phyloP scores from a whole-genome alignment of 2,329 filamentous ascomycete genomes.

The Didymella segeticola region DNA sequence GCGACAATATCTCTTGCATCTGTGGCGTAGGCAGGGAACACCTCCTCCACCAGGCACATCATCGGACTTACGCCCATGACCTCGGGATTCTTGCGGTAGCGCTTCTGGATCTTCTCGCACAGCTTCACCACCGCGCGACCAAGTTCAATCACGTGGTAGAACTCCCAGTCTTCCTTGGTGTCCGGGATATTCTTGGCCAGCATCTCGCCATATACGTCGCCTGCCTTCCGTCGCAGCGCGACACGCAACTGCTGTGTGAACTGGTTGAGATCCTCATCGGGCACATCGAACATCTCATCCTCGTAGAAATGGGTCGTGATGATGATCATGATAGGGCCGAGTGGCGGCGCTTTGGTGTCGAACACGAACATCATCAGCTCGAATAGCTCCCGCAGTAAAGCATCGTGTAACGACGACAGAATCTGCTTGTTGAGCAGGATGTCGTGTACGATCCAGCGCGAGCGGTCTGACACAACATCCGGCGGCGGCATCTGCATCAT shows the following conservation, averaged over 20 bases:
- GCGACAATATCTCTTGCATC: slow-evolving; percentile 86
- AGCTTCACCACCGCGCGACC: slow-evolving; percentile 85
- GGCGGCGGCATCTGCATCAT: slow-evolving; percentile 40
- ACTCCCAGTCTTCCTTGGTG: slow-evolving; percentile 84
- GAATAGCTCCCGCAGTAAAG: slow-evolving; percentile 84
- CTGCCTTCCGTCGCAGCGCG: slow-evolving; percentile 75
- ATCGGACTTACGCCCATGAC: slow-evolving; percentile 78
- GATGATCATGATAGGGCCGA: slow-evolving; percentile 80
- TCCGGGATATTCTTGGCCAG: slow-evolving; percentile 82
- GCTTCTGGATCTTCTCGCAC: slow-evolving; percentile 87
- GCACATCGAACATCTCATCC: slow-evolving; percentile 77
- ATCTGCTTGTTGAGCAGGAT: slow-evolving; percentile 72
- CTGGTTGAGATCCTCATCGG: slow-evolving; percentile 71
- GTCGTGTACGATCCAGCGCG: slow-evolving; percentile 59
- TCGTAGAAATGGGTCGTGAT: slow-evolving; percentile 81
- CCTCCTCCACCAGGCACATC: slow-evolving; percentile 78
- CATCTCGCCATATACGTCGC: slow-evolving; percentile 78
- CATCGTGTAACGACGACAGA: slow-evolving; percentile 77
- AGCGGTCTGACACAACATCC: slow-evolving; percentile 55
- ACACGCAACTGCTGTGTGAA: slow-evolving; percentile 76
- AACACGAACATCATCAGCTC: slow-evolving; percentile 88
- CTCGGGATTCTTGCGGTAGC: slow-evolving; percentile 85
- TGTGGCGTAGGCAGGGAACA: slow-evolving; percentile 88
- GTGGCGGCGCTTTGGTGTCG: slow-evolving; percentile 82
- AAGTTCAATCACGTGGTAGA: slow-evolving; percentile 86